Percentiles rank a stretch among this genome's conserved stretches.
Evolutionary conservation across 805 yeast species (phyloP).

Genomic region (Phaffomyces opuntiae): DNA sequence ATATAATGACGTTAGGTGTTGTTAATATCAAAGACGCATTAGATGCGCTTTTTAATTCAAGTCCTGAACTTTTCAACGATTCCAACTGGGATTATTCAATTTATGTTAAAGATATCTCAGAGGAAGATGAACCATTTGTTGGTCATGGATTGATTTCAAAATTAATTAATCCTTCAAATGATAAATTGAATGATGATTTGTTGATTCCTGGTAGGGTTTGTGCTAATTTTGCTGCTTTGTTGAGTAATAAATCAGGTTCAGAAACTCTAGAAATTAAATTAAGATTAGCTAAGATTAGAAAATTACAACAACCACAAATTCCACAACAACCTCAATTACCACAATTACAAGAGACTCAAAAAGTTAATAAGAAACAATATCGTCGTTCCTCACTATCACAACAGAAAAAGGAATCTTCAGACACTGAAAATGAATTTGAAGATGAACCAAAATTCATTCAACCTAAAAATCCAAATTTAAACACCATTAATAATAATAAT

Average conservation of each 20-base stretch:
- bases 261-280: slow-evolving; percentile 53
- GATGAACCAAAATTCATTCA: slow-evolving; percentile 8
- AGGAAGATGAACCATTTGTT: slow-evolving; percentile 46
- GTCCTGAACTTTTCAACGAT: slow-evolving; percentile 34
- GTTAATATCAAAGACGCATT: slow-evolving; percentile 39
- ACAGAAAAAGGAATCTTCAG: slow-evolving; percentile 12
- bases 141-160: slow-evolving; percentile 37
- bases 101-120: slow-evolving; percentile 39
- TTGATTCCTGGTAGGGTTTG: slow-evolving; percentile 53
- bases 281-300: slow-evolving; percentile 29
- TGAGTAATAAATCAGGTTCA: slow-evolving; percentile 27
- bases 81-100: slow-evolving; percentile 39
- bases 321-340: slow-evolving; percentile 6
- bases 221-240: slow-evolving; percentile 45
- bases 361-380: neutral
- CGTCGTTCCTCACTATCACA: slow-evolving; percentile 9
- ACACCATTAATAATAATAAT: too few species aligned
- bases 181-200: slow-evolving; percentile 19
- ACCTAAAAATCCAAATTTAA: neutral
- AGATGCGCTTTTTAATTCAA: slow-evolving; percentile 36
- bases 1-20: slow-evolving; percentile 37
- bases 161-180: slow-evolving; percentile 16
- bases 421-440: slow-evolving; percentile 19
- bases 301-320: neutral
- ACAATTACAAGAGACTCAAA: slow-evolving; percentile 2